Evolutionary conservation across 805 yeast genomes (phyloP).

Genomic region (Metschnikowia sp.): DNA sequence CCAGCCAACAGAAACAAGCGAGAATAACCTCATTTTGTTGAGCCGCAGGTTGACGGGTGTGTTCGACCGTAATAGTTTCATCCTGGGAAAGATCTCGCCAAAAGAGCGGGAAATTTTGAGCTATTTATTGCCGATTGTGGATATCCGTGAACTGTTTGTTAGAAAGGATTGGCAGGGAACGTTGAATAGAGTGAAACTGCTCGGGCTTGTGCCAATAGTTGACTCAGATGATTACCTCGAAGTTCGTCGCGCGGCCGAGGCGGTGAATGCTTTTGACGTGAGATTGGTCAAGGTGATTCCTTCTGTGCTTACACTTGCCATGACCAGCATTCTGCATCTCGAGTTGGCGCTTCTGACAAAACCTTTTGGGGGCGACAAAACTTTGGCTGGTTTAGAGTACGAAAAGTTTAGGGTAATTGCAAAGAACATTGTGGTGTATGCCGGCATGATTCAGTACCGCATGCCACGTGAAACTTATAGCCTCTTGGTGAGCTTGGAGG

Average conservation of each 20-base stretch:
- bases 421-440: constrained; percentile 87
- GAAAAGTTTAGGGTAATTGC: constrained; percentile 57
- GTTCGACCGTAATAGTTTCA: constrained; percentile 55
- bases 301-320: constrained; percentile 69
- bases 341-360: constrained; percentile 42
- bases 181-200: constrained; percentile 49
- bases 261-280: constrained; percentile 55
- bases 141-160: constrained; percentile 60
- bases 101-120: constrained; percentile 63
- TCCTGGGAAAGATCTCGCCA: constrained; percentile 51
- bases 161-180: constrained; percentile 57
- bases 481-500: constrained; percentile 61
- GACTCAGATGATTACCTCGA: constrained; percentile 47
- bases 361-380: constrained; percentile 44
- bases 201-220: constrained; percentile 64
- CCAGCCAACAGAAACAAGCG: constrained; percentile 35
- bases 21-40: constrained; percentile 45
- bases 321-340: constrained; percentile 65
- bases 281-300: constrained; percentile 78
- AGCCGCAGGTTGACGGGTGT: constrained; percentile 43
- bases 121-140: constrained; percentile 61
- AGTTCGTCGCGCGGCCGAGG: constrained; percentile 65
- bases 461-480: constrained; percentile 87
- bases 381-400: constrained; percentile 34
- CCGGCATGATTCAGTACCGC: constrained; percentile 90